A percentile compares a stretch with the other conserved stretches of the same genome.
These are phyloP conservation scores for Backusella psychrophila DNA, from an alignment of 192 early-diverging fungal species.

Conservation along the genomic window DNA sequence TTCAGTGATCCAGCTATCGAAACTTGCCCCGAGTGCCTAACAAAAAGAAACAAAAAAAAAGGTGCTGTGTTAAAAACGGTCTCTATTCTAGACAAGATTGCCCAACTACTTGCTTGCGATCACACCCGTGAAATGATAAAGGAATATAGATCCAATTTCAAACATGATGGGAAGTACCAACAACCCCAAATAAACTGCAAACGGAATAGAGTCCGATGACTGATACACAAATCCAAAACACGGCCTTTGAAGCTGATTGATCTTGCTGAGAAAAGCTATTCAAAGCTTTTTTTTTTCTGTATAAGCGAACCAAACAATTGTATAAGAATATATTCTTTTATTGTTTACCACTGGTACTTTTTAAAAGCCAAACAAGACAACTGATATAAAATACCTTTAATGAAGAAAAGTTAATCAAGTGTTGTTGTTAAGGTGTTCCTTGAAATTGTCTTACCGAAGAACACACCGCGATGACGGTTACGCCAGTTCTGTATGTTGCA, in stretches of 20 bases:
- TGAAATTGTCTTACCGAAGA: not conserved
- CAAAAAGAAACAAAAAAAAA: no score
- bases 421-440: not conserved
- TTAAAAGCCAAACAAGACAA: not conserved
- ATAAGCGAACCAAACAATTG: not conserved
- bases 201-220: constrained; percentile 4
- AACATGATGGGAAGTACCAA: no score
- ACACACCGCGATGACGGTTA: not conserved
- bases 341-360: not conserved
- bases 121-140: no score
- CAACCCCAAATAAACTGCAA: not conserved
- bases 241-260: not conserved
- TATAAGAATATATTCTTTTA: not conserved
- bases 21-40: no score
- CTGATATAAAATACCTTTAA: not conserved
- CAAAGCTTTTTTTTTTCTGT: not conserved
- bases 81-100: no score
- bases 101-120: no score
- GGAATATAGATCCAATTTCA: no score
- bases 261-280: constrained; percentile 1
- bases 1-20: no score
- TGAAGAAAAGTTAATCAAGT: not conserved
- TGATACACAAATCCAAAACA: constrained; percentile 5
- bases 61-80: no score
- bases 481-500: not conserved